Evolutionary conservation across 2,329 filamentous ascomycete genomes (phyloP), one percentile per base, ranked within the genome.

Genomic region (Fusarium metavorans): DNA sequence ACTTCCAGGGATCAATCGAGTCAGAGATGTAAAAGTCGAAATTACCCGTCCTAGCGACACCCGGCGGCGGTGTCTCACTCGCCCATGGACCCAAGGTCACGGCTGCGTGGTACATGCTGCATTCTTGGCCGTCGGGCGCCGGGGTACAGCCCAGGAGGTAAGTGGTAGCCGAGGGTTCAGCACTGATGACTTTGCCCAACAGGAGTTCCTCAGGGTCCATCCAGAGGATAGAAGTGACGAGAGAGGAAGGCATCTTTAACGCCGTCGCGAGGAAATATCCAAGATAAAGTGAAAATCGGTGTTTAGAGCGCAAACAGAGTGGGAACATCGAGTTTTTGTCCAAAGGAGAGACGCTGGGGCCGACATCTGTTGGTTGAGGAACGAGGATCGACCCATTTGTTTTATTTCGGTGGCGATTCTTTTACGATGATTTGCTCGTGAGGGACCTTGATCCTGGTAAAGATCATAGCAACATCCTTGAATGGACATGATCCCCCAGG

Each of bases 41-140:
- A 3, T 16, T 43, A 10, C 69, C 72, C 0, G 72, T 70, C 20
- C 23, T n/a, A 1, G 43, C 64, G 3, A 67, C 66, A n/a, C 64
- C 64, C 2, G 64, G 45, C 4, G 64, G 34, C 6, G 67, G 25
- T 14, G 72, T 72, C 34, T 74, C 63, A 41, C 61, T 66, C 3
- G 72, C 69, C 69, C 72, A 74, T 18, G 69, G 45, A 18, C 69
- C 72, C 6, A 72, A 27, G 1, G 61, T 62, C 37, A 70, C 2
- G 23, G 64, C 35, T 54, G 64, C 59, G 27, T 32, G 30, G 30
- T 54, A 58, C 6, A 35, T 39, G 32, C 57, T 58, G 66, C 71
- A 73, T 6, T 43, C 32, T 7, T 34, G 43, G 50, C 35, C 16
- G 27, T 73, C 71, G 50, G 57, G 16, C 3, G 25, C 50, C 1